These are phyloP conservation scores for Aspergillus hiratsukae DNA, from an alignment of 2,329 filamentous ascomycete genomes.

Conservation along the genomic window DNA sequence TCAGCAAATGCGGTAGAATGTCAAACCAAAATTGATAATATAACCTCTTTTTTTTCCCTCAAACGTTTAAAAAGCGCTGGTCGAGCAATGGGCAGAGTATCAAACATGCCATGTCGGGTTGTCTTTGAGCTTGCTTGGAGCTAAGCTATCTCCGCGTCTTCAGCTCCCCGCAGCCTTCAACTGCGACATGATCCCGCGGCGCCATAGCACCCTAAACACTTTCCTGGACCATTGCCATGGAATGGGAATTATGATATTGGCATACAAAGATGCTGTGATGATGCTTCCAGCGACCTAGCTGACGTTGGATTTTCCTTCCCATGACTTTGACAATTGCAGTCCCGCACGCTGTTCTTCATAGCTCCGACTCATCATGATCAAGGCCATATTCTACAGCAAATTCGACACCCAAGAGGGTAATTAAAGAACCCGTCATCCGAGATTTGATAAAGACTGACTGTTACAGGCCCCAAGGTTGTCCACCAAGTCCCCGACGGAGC, in stretches of 20 bases:
- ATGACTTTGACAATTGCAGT: background rate
- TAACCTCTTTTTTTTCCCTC: background rate
- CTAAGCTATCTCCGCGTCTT: background rate
- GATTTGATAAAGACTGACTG: background rate
- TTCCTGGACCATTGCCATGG: background rate
- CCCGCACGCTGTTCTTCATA: background rate
- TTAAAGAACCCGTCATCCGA: background rate
- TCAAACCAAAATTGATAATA: background rate
- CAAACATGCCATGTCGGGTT: background rate
- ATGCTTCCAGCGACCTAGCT: background rate
- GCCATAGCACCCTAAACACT: background rate
- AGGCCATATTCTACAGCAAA: slow-evolving; percentile 63
- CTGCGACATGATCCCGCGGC: background rate
- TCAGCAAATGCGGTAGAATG: background rate
- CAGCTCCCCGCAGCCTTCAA: background rate
- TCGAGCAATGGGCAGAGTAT: background rate
- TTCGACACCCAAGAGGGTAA: slow-evolving; percentile 58
- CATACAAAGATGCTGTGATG: background rate
- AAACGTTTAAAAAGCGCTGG: background rate
- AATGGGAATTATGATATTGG: background rate
- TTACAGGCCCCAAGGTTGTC: slow-evolving; percentile 56
- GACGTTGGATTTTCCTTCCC: background rate
- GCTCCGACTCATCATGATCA: slow-evolving; percentile 47
- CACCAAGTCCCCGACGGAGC: slow-evolving; percentile 61
- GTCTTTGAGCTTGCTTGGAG: background rate